Evolutionary conservation across 2,329 filamentous ascomycete species (phyloP).

Genomic region (Ophiostoma populinum): DNA sequence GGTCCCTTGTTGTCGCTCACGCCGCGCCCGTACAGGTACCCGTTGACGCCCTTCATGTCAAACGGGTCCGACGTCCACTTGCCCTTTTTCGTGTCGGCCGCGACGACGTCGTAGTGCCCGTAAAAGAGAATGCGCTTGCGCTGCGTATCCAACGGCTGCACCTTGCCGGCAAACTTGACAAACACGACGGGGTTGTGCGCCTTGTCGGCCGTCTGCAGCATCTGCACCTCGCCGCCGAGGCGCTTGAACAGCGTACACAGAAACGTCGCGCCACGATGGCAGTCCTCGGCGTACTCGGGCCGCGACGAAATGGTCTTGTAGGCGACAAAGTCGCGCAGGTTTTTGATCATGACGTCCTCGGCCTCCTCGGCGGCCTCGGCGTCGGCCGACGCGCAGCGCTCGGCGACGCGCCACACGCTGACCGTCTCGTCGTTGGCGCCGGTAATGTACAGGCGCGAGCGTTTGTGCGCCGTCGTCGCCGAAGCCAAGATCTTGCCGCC

Average conservation of each 20-base stretch:
- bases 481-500: slow-evolving; percentile 77
- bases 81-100: slow-evolving; percentile 63
- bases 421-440: slow-evolving; percentile 86
- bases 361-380: slow-evolving; percentile 20
- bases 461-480: slow-evolving; percentile 50
- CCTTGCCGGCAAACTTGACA: slow-evolving; percentile 70
- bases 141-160: slow-evolving; percentile 24
- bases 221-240: slow-evolving; percentile 73
- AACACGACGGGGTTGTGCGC: slow-evolving; percentile 79
- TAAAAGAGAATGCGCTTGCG: slow-evolving; percentile 90
- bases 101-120: slow-evolving; percentile 93
- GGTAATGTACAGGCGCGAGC: slow-evolving; percentile 74
- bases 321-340: slow-evolving; percentile 69
- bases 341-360: slow-evolving; percentile 46
- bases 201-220: slow-evolving; percentile 67
- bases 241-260: slow-evolving; percentile 82
- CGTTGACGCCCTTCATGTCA: slow-evolving; percentile 71
- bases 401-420: slow-evolving; percentile 66
- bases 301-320: slow-evolving; percentile 86
- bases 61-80: slow-evolving; percentile 87
- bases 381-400: slow-evolving; percentile 21
- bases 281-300: slow-evolving; percentile 76
- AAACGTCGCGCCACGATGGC: slow-evolving; percentile 80
- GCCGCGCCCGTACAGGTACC: slow-evolving; percentile 89
- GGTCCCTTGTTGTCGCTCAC: slow-evolving; percentile 96